These are phyloP conservation scores for Curvularia eragrostidis DNA, from an alignment of 2,329 filamentous ascomycete genomes.

Conservation along the genomic window DNA sequence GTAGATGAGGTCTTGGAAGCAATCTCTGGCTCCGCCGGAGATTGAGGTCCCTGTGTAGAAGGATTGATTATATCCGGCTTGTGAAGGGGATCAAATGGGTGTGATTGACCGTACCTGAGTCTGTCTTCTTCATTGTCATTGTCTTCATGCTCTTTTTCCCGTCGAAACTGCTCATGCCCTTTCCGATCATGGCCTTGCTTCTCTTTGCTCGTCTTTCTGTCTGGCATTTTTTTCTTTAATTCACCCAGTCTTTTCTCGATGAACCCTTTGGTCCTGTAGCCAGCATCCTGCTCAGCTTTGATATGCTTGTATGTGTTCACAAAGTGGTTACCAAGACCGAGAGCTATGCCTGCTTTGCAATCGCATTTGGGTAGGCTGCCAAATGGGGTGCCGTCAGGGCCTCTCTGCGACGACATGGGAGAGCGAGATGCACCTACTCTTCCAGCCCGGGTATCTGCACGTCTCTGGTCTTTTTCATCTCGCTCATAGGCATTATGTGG, in stretches of 20 bases:
- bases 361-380: slow-evolving; percentile 28
- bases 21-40: background rate
- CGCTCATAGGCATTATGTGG: background rate
- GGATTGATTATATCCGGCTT: background rate
- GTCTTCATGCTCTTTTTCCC: background rate
- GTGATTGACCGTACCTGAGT: background rate
- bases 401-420: slow-evolving; percentile 9
- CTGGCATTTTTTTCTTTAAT: slow-evolving; percentile 13
- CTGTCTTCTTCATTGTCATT: background rate
- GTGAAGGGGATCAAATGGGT: background rate
- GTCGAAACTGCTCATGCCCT: background rate
- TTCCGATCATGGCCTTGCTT: background rate
- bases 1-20: background rate
- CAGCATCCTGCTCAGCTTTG: slow-evolving; percentile 28
- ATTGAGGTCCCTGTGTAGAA: background rate
- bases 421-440: background rate
- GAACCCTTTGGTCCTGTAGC: slow-evolving; percentile 19
- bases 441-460: background rate
- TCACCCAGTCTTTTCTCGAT: slow-evolving; percentile 24
- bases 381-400: slow-evolving; percentile 27
- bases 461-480: background rate
- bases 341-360: slow-evolving; percentile 20
- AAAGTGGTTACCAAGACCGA: slow-evolving; percentile 28
- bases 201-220: background rate
- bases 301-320: slow-evolving; percentile 33